Base-by-base conservation (phyloP, 2,329 filamentous ascomycete species). In the Ophidiomyces ophidiicola region DNA sequence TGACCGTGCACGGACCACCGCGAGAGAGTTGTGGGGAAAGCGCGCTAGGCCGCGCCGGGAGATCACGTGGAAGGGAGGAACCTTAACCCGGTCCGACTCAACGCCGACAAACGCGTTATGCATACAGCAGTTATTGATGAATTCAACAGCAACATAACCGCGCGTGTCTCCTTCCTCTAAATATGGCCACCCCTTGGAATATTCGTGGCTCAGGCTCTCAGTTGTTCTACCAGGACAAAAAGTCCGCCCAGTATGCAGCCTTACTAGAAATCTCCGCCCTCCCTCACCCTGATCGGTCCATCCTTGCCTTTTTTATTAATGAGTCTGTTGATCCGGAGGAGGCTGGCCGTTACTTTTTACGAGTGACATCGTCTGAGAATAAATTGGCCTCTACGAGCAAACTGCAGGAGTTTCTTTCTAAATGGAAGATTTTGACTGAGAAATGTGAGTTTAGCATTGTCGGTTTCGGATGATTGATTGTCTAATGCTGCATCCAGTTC, bases 131-230 rank as follows among this genome's bases (percentile, higher is more conserved):
- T n/a, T n/a, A n/a, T n/a, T n/a, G n/a, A n/a, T n/a, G n/a, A n/a
- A n/a, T n/a, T n/a, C n/a, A n/a, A n/a, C n/a, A n/a, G n/a, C n/a
- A n/a, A n/a, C n/a, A n/a, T n/a, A n/a, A n/a, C n/a, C n/a, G n/a
- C n/a, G n/a, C n/a, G n/a, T n/a, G n/a, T n/a, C n/a, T 32, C 7
- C 29, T 32, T 11, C 15, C 14, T 17, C 6, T 17, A 15, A 4
- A 11, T 32, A 38, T 42, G 40, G 23, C 20, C 21, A 5, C 40
- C 14, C 48, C 47, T 4, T 33, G 40, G 32, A 45, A 50, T 32
- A 46, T 48, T 32, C 32, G 24, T 17, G 39, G 35, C 5, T 49
- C 48, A 2, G 44, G 45, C 3, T 49, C 48, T n/a, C 47, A 45
- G 39, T 26, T 49, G 2, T 48, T 48, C 7, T 46, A 35, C 6